Base-by-base conservation (phyloP, 73 alveolate genomes). In the Tetrahymena thermophila region DNA sequence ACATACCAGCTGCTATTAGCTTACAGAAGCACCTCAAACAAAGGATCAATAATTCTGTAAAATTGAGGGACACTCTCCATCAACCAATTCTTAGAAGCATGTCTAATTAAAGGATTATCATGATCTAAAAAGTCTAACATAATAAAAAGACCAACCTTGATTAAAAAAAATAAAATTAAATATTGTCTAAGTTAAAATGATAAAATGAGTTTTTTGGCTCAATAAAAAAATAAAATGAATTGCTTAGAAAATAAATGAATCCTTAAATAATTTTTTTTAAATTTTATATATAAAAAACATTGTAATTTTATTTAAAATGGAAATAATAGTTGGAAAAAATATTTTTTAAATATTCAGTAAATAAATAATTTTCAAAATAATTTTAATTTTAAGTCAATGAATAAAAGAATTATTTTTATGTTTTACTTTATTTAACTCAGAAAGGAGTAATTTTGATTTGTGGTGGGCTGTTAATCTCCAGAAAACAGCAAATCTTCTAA, bases 101-200 rank as follows among this genome's bases (percentile, higher is more conserved):
- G 97, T 89, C 97, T 95, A 28, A 95, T 95, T 15, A 95, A 85
- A 34, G 97, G 97, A 95, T 95, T 95, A 58, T 85, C 95, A 89
- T 95, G 97, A 95, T 95, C 97, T 35, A 95, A 56, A 44, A 95
- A 95, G 35, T 95, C 97, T 35, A 95, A 44, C 97, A 95, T 95
- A 35, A 95, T 31, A 35, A 95, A 95, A 1, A 95, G 83, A 50
- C 97, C 97, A 43, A 95, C 97, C 94, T 95, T 85, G 55, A 85
- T 95, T 35, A 40, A 28, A 71, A 71, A 31, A 71, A 11, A n/a
- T 9, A 71, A 11, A 56, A 56, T 10, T 19, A 10, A n/a, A 14
- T 56, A 10, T 19, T 19, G 7, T 56, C 6, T 19, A 56, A 56
- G 16, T 56, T 9, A 4, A 56, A 56, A 10, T 56, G 34, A 9